Evolutionary conservation across 2,329 filamentous ascomycete species (phyloP).

Genomic region (Paecilomyces niveus): DNA sequence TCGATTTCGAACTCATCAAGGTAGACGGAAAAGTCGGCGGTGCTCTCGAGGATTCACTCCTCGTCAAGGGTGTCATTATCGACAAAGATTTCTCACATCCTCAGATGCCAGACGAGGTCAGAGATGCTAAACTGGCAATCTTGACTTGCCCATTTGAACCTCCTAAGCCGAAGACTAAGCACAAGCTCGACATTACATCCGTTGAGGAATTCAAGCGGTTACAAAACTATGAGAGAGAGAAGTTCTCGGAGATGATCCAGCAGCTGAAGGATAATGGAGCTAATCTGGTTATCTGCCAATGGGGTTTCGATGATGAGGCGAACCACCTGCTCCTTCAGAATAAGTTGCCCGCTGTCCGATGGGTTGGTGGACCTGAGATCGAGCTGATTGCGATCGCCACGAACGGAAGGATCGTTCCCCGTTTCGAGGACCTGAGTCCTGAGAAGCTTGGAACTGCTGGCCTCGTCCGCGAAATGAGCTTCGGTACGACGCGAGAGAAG

Average conservation of each 20-base stretch:
- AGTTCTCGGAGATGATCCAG: conserved; percentile 97
- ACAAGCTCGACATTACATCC: conserved; percentile 94
- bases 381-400: conserved; percentile 98
- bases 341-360: conserved; percentile 87
- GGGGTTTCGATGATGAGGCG: conserved; percentile 98
- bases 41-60: conserved; percentile 80
- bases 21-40: conserved; percentile 98
- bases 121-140: conserved; percentile 94
- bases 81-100: conserved; percentile 99
- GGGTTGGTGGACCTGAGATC: conserved; percentile 97
- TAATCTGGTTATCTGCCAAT: conserved; percentile 97
- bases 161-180: conserved; percentile 99
- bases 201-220: conserved; percentile 98
- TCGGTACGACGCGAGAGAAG: conserved; percentile 96
- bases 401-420: conserved; percentile 92
- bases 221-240: conserved; percentile 89
- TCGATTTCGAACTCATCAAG: conserved; percentile 99
- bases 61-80: conserved; percentile 96
- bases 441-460: conserved; percentile 90
- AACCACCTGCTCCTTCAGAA: conserved; percentile 97
- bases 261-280: conserved; percentile 97
- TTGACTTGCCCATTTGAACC: conserved; percentile 97
- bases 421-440: conserved; percentile 87
- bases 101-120: conserved; percentile 95
- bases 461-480: conserved; percentile 87